Evolutionary conservation across 305 asterid genomes (phyloP), one percentile per base, ranked within the genome.

Genomic region (Rubia balearica): DNA sequence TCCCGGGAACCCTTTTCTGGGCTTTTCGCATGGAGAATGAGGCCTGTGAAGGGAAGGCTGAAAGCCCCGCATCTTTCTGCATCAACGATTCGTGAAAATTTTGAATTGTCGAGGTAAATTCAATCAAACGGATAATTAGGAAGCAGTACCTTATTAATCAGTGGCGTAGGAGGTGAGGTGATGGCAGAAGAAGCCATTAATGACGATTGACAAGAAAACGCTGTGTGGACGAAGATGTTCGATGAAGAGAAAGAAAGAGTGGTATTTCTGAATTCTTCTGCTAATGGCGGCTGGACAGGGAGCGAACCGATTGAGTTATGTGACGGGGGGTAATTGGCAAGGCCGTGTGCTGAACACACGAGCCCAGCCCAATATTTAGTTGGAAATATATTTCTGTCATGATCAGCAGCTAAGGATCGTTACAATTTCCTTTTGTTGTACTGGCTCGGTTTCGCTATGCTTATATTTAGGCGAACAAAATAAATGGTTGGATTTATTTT

Each of bases 21-120:
- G 77, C 40, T 66, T 67, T 73, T 75, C 71, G 71, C 22, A 78
- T 51, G 33, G 86, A 73, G 70, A 84, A 75, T 16, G 88, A 79
- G 38, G 84, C 77, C 33, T 78, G 88, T 2, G 85, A 67, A 59
- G 81, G 62, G 48, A 84, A 79, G 51, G 82, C 79, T 3, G 89
- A 83, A 73, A 88, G 76, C 5, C 75, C 83, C 75, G 69, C 91
- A 79, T 85, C 85, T 79, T 86, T 85, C 95, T 87, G 84, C 70
- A 75, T 71, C 56, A 67, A 48, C 62, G 21, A 51, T 51, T 51
- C 21, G 57, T 51, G 57, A 51, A 51, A 12, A 16, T 51, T 51
- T 51, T 51, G 21, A 51, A 4, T 51, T 16, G 17, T 51, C 21
- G 57, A 8, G 57, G 16, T 10, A 38, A n/a, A 55, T 38, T 53